A percentile compares a stretch with the other conserved stretches of the same genome.
These are phyloP conservation scores for Hymenoscyphus infarciens DNA, from an alignment of 2,329 filamentous ascomycete genomes.

Conservation along the genomic window DNA sequence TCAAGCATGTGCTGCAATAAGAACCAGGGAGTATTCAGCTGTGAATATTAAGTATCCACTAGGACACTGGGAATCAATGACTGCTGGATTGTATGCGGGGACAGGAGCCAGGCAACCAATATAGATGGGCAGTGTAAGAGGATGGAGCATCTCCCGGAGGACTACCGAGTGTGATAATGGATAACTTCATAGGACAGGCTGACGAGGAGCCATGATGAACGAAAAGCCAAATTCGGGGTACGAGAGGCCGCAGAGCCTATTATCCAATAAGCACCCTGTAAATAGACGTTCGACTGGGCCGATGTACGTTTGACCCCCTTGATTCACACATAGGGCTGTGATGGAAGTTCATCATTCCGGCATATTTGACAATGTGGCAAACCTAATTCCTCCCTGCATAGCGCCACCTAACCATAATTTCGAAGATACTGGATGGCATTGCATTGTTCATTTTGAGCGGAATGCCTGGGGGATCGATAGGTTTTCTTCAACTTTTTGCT, in stretches of 20 bases:
- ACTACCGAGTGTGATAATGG: background rate
- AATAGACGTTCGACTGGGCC: background rate
- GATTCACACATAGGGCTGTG: background rate
- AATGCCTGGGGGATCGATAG: slow-evolving; percentile 7
- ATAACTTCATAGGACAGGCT: background rate
- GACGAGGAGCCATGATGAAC: background rate
- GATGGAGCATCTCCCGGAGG: background rate
- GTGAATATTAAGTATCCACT: background rate
- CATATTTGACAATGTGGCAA: background rate
- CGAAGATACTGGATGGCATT: background rate
- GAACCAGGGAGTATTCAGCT: background rate
- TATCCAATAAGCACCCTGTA: background rate
- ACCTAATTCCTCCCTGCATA: background rate
- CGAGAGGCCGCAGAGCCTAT: background rate
- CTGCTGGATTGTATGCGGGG: background rate
- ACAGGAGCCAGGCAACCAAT: slow-evolving; percentile 5
- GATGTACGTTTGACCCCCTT: background rate
- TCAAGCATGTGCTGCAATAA: slow-evolving; percentile 2
- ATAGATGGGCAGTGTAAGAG: slow-evolving; percentile 5
- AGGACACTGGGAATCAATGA: background rate
- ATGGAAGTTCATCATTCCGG: background rate
- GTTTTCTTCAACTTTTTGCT: background rate
- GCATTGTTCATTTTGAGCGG: background rate
- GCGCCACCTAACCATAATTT: slow-evolving; percentile 2
- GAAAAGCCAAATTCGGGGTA: background rate